Conservation (phyloP, 2,329 filamentous ascomycete species). For the Pyricularia pennisetigena region DNA sequence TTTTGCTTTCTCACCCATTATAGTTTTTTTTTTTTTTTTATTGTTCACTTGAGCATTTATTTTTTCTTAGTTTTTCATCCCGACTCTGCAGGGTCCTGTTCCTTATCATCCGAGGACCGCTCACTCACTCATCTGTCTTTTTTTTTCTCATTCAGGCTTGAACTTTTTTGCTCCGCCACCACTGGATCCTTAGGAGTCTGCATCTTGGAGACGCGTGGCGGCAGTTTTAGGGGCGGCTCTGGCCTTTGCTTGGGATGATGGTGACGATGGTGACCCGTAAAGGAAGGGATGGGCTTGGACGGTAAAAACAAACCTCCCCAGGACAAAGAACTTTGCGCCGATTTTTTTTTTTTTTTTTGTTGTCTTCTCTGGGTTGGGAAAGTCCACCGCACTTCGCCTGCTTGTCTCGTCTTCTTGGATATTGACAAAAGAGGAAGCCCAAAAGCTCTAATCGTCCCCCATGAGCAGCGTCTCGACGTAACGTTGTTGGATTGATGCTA, state of each 20-base stretch:
- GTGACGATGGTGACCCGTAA: not conserved
- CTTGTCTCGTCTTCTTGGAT: not conserved
- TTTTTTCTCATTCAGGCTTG: not conserved
- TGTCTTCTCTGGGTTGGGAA: not conserved
- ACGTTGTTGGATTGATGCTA: not conserved
- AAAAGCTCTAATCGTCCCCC: not conserved
- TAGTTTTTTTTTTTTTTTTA: not conserved
- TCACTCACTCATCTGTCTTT: too few relatives aligned
- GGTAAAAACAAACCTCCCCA: not conserved
- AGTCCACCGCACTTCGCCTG: not conserved
- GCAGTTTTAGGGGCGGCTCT: not conserved
- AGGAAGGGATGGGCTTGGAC: not conserved
- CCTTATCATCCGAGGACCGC: not conserved
- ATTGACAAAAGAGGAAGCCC: not conserved
- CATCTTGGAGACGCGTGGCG: not conserved
- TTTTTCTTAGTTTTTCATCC: not conserved
- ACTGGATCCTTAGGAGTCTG: not conserved
- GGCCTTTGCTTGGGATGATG: not conserved
- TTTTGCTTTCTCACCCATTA: not conserved
- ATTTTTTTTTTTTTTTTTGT: not conserved
- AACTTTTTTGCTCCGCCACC: not conserved
- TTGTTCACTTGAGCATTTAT: too few relatives aligned
- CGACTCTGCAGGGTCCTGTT: not conserved
- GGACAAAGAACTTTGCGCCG: not conserved
- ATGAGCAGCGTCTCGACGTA: not conserved